Conservation (phyloP, 208 protist genomes). For the Trypanosoma melophagium region DNA sequence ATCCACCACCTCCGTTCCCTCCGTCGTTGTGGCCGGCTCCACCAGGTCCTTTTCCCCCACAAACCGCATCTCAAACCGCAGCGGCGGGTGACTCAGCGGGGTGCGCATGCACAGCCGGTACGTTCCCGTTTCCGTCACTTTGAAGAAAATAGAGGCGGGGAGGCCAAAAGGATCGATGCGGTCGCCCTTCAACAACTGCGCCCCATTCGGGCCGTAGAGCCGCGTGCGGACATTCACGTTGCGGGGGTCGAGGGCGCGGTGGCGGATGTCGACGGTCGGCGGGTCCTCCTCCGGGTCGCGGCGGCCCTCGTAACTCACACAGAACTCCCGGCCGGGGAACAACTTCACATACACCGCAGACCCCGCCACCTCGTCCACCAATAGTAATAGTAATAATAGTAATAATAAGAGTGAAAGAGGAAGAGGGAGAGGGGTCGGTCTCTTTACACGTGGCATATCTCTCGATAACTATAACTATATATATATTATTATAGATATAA, state of each 20-base stretch:
- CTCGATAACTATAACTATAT: not conserved
- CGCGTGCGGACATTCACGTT: conserved; percentile 44
- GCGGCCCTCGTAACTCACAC: conserved; percentile 60
- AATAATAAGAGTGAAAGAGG: not conserved
- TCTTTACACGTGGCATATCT: not conserved
- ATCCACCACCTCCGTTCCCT: conserved; percentile 57
- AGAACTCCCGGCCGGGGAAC: conserved; percentile 62
- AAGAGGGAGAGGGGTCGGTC: not conserved
- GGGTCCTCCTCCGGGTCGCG: conserved; percentile 62
- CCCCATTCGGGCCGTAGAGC: conserved; percentile 50
- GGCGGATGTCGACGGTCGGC: conserved; percentile 50
- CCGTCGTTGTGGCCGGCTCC: conserved; percentile 44
- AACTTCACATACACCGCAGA: conserved; percentile 63
- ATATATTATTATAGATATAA: not conserved
- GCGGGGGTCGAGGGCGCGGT: conserved; percentile 62
- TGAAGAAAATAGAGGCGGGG: conserved; percentile 52
- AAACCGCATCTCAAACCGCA: conserved; percentile 70
- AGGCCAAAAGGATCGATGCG: conserved; percentile 49
- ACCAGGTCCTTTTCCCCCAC: conserved; percentile 57
- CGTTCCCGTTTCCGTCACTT: conserved; percentile 55
- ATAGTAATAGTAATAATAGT: conserved; percentile 16
- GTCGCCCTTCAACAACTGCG: conserved; percentile 28
- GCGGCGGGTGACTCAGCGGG: conserved; percentile 49
- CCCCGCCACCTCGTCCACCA: conserved; percentile 7
- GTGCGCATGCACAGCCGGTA: conserved; percentile 71